Conservation (phyloP, 108 stramenopile genomes). For the Poteriospumella lacustris region DNA sequence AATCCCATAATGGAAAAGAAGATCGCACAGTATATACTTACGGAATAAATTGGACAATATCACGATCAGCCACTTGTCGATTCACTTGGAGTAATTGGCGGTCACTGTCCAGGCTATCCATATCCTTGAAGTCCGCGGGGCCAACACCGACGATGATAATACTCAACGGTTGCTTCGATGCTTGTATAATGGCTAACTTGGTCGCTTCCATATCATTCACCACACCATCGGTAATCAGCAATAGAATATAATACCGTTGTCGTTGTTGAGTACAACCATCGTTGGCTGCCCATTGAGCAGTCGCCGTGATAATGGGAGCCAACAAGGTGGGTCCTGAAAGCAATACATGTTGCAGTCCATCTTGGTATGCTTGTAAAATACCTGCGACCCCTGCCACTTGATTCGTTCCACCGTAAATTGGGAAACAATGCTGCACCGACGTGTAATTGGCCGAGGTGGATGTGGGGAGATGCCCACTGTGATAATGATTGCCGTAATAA, state of each 20-base stretch:
- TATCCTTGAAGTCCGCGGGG: slow-evolving; percentile 63
- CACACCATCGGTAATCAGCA: slow-evolving; percentile 11
- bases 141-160: slow-evolving; percentile 64
- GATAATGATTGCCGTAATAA: slow-evolving; percentile 37
- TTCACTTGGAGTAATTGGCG: slow-evolving; percentile 42
- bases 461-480: too few relatives aligned
- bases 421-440: neutral
- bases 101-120: slow-evolving; percentile 73
- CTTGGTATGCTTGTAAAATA: slow-evolving; percentile 10
- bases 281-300: neutral
- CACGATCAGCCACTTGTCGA: slow-evolving; percentile 48
- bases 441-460: neutral
- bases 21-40: too few relatives aligned
- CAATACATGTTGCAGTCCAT: neutral
- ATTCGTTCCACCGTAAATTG: neutral
- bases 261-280: neutral
- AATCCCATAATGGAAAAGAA: too few relatives aligned
- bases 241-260: neutral
- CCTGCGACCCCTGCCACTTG: neutral
- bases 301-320: neutral
- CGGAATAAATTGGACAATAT: slow-evolving; percentile 63
- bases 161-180: neutral
- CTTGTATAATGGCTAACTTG: neutral
- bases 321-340: slow-evolving; percentile 15
- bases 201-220: slow-evolving; percentile 17